Evolutionary conservation across 805 yeast genomes (phyloP).

Genomic region (Candida incommunis): DNA sequence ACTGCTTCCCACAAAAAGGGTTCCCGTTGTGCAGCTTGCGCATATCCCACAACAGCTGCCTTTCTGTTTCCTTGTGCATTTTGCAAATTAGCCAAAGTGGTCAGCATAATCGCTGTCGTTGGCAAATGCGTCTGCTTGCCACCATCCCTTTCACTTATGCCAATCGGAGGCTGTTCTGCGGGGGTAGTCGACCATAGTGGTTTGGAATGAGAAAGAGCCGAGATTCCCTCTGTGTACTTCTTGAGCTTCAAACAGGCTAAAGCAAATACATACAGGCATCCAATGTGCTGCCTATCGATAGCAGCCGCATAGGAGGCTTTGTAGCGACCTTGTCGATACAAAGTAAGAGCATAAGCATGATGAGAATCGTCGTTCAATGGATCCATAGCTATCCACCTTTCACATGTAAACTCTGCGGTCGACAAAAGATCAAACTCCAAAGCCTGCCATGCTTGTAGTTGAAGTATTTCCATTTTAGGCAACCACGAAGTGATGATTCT

Average conservation of each 20-base stretch:
- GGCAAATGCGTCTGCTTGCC: constrained; percentile 28
- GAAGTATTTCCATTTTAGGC: constrained; percentile 4
- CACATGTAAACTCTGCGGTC: constrained; percentile 81
- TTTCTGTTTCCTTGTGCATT: constrained; percentile 41
- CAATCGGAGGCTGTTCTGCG: constrained; percentile 7
- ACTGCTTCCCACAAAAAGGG: constrained; percentile 83
- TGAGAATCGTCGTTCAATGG: constrained; percentile 42
- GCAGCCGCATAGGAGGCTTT: constrained; percentile 45
- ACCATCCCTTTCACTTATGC: constrained; percentile 8
- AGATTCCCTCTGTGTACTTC: constrained; percentile 47
- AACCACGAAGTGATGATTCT: too few species aligned
- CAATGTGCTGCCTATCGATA: constrained; percentile 41
- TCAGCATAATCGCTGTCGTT: constrained; percentile 54
- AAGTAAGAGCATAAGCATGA: constrained; percentile 56
- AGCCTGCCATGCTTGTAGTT: constrained; percentile 49
- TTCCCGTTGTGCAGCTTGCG: constrained; percentile 55
- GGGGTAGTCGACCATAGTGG: constrained; percentile 6
- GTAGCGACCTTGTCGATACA: constrained; percentile 42
- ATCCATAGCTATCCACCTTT: constrained; percentile 55
- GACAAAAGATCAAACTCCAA: constrained; percentile 52
- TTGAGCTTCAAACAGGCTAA: constrained; percentile 46
- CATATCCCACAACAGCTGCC: constrained; percentile 52
- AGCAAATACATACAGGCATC: constrained; percentile 67
- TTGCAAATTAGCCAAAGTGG: constrained; percentile 58
- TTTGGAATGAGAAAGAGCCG: constrained; percentile 24